Conservation (phyloP, 2,329 filamentous ascomycete genomes). For the Aureobasidium sp. region DNA sequence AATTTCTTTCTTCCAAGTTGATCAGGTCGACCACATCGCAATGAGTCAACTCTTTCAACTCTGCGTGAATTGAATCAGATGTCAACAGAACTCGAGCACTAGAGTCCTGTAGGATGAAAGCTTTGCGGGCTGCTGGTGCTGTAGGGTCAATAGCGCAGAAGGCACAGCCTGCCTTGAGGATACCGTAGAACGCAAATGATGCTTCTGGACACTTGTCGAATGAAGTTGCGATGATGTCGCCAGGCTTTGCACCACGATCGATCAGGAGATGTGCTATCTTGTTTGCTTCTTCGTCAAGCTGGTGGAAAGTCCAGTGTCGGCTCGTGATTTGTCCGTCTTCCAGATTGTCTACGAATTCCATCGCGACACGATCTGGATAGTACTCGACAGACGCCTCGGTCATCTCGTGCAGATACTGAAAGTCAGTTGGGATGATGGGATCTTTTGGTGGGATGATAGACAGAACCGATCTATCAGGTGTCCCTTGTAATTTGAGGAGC, state of each 20-base stretch:
- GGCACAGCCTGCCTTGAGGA: constrained; percentile 72
- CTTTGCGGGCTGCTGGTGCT: constrained; percentile 63
- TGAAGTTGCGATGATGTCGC: constrained; percentile 63
- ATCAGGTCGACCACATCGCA: constrained; percentile 39
- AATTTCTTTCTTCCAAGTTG: constrained; percentile 25
- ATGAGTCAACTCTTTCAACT: constrained; percentile 1
- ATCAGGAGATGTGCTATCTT: constrained; percentile 59
- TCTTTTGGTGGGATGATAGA: constrained; percentile 59
- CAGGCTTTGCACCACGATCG: constrained; percentile 41
- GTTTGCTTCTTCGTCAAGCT: constrained; percentile 65
- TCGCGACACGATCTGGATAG: constrained; percentile 54
- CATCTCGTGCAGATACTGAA: constrained; percentile 64
- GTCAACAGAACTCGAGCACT: constrained; percentile 54
- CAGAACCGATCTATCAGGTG: constrained; percentile 40
- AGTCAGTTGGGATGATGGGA: constrained; percentile 48
- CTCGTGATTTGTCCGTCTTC: constrained; percentile 38
- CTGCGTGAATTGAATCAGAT: constrained; percentile 21
- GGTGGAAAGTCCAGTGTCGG: constrained; percentile 62
- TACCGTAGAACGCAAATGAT: constrained; percentile 72
- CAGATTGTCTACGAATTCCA: constrained; percentile 58
- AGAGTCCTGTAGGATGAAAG: constrained; percentile 72
- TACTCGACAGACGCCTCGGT: constrained; percentile 55
- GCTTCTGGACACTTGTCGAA: constrained; percentile 82
- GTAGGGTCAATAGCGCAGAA: constrained; percentile 74
- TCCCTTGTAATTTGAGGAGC: constrained; percentile 34